Evolutionary conservation across 2,329 filamentous ascomycete species (phyloP).

Genomic region (Fusarium praegraminearum): DNA sequence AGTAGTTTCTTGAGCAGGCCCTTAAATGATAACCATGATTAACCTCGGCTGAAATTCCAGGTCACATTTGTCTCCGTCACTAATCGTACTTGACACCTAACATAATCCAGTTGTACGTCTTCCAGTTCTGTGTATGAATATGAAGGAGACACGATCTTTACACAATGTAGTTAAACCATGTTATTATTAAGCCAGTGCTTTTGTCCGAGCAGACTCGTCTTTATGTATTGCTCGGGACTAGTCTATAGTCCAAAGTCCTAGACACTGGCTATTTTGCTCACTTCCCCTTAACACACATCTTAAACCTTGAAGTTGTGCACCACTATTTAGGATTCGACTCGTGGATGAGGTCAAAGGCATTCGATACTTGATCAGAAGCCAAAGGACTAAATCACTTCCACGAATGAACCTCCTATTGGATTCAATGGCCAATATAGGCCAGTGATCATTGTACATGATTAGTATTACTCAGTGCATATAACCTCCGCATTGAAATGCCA

Average conservation of each 20-base stretch:
- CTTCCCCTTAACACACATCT: neutral
- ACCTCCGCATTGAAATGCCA: neutral
- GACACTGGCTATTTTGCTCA: neutral
- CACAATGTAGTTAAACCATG: neutral
- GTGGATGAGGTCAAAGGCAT: neutral
- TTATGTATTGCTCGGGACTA: neutral
- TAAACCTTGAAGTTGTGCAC: neutral
- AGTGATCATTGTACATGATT: slow-evolving; percentile 9
- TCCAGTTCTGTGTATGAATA: too few species aligned
- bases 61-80: neutral
- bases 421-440: neutral
- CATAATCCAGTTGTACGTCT: neutral
- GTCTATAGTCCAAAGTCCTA: neutral
- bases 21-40: neutral
- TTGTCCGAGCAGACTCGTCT: neutral
- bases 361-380: neutral
- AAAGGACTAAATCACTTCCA: neutral
- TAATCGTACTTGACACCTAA: too few species aligned
- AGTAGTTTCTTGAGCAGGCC: neutral
- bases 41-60: neutral
- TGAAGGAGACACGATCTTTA: neutral
- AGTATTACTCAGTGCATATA: slow-evolving; percentile 1
- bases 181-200: neutral
- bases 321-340: neutral
- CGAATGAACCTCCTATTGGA: neutral